phyloP scores from a whole-genome alignment of 163 green algal species.

The Scenedesmus sp. region DNA sequence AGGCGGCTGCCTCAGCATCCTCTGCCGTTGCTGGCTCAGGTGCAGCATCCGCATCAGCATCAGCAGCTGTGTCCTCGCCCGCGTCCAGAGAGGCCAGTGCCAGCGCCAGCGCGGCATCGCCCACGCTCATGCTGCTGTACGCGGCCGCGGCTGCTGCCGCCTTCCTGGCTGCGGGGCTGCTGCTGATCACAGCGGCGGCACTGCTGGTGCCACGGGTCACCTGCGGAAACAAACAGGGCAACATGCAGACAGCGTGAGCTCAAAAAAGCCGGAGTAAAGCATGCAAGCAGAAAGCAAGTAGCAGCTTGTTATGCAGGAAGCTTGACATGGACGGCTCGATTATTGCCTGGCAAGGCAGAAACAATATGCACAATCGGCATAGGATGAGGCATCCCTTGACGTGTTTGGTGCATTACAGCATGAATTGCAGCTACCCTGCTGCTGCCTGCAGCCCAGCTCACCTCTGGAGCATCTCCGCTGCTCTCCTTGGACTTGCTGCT shows the following conservation, averaged over 20 bases:
- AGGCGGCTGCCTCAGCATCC: neutral
- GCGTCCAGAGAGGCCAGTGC: constrained; percentile 12
- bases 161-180: neutral
- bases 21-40: neutral
- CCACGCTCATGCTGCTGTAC: constrained; percentile 18
- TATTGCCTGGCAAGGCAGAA: too few species aligned
- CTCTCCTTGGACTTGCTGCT: neutral
- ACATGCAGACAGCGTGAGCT: neutral
- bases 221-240: neutral
- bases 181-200: neutral
- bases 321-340: too few species aligned
- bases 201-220: neutral
- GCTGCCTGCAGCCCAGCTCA: neutral
- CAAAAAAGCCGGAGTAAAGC: too few species aligned
- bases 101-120: constrained; percentile 31
- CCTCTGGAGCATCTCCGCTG: neutral
- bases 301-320: too few species aligned
- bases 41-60: neutral
- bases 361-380: too few species aligned
- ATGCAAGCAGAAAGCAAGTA: too few species aligned
- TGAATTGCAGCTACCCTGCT: neutral
- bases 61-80: neutral
- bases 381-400: too few species aligned
- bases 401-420: neutral
- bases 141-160: neutral